Percentiles rank a stretch among this genome's conserved stretches.
Conservation (phyloP, 176 grass and related monocot species). For the Raddia guianensis region DNA sequence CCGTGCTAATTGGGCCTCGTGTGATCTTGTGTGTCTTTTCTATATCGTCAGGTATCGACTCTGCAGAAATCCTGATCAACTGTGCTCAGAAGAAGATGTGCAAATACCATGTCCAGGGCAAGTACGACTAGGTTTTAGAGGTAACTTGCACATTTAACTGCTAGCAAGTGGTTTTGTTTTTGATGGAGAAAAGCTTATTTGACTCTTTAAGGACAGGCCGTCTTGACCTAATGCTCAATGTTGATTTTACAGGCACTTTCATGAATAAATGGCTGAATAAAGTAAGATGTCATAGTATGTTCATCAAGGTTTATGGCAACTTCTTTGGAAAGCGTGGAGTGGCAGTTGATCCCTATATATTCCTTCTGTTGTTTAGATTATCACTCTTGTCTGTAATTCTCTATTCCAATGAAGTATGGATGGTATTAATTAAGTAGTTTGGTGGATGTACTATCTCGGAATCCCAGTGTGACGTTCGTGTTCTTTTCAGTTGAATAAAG, state of each 20-base stretch:
- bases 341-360: too few relatives aligned
- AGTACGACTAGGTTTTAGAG: constrained; percentile 21
- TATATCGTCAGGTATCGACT: constrained; percentile 46
- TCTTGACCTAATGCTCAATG: too few relatives aligned
- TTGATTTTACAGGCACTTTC: background rate
- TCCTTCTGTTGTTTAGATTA: too few relatives aligned
- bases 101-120: constrained; percentile 44
- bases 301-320: background rate
- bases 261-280: background rate
- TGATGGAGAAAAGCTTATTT: background rate
- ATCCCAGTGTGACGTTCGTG: too few relatives aligned
- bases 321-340: background rate
- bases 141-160: background rate
- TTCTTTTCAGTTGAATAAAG: too few relatives aligned
- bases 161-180: background rate
- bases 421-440: too few relatives aligned
- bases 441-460: too few relatives aligned
- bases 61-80: constrained; percentile 54
- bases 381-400: too few relatives aligned
- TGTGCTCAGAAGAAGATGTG: constrained; percentile 49
- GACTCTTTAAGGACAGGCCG: too few relatives aligned
- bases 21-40: background rate
- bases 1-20: background rate
- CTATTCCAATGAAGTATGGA: too few relatives aligned
- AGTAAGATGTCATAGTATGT: background rate